phyloP scores from a whole-genome alignment of 306 rosid species.

The Vigna reflexopilosa region DNA sequence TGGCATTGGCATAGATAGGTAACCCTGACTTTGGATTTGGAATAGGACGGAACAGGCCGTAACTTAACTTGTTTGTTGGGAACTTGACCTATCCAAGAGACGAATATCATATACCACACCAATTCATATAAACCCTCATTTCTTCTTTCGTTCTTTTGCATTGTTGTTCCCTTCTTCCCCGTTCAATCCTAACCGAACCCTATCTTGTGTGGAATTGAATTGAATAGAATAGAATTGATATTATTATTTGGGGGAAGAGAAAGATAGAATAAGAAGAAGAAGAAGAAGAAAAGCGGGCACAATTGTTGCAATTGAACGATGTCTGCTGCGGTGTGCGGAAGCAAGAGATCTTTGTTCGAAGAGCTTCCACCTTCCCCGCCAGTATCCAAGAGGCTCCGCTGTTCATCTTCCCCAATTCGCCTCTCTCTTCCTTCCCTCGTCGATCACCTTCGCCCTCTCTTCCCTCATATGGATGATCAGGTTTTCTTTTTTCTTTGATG shows the following conservation, averaged over 20 bases:
- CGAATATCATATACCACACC: background rate
- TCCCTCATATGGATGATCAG: conserved; percentile 84
- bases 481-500: conserved; percentile 19
- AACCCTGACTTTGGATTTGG: background rate
- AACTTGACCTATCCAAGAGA: conserved; percentile 7
- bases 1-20: background rate
- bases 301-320: conserved; percentile 58
- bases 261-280: background rate
- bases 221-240: background rate
- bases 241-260: background rate
- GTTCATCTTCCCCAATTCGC: conserved; percentile 81
- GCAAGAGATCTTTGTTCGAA: conserved; percentile 97
- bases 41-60: background rate
- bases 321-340: conserved; percentile 99
- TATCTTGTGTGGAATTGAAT: background rate
- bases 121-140: background rate
- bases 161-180: no score
- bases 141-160: background rate
- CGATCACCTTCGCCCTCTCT: conserved; percentile 73
- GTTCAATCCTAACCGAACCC: background rate
- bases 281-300: conserved; percentile 22
- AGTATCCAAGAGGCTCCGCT: conserved; percentile 84
- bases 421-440: conserved; percentile 60
- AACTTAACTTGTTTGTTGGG: conserved; percentile 1
- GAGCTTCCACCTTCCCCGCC: conserved; percentile 94